Conservation (phyloP, 192 early-diverging fungal genomes). For the Backusella macrospora region DNA sequence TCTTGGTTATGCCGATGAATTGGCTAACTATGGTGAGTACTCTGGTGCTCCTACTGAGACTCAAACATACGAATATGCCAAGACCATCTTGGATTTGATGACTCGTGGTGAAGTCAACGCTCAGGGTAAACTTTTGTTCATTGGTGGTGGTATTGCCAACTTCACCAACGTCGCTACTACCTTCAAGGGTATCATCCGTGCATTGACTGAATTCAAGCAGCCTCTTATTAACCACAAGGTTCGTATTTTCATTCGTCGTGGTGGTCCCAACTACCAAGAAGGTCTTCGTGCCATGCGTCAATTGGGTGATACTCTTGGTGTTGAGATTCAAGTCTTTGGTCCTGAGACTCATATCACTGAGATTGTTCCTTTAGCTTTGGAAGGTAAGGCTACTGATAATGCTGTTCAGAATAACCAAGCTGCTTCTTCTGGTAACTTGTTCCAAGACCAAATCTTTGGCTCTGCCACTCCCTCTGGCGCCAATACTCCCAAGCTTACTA, state of each 20-base stretch:
- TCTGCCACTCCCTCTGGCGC: slow-evolving; percentile 24
- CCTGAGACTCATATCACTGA: slow-evolving; percentile 99
- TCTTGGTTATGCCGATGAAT: slow-evolving; percentile 88
- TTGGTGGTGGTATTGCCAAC: slow-evolving; percentile 99
- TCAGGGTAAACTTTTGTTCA: slow-evolving; percentile 96
- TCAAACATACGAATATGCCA: slow-evolving; percentile 99
- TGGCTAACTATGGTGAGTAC: slow-evolving; percentile 99
- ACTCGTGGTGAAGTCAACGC: slow-evolving; percentile 81
- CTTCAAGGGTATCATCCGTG: slow-evolving; percentile 98
- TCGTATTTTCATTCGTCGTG: slow-evolving; percentile 95
- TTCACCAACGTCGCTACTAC: slow-evolving; percentile 99
- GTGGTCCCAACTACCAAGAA: slow-evolving; percentile 99
- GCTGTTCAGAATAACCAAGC: slow-evolving; percentile 44
- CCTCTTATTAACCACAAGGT: slow-evolving; percentile 84
- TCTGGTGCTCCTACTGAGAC: slow-evolving; percentile 99
- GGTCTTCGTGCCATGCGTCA: slow-evolving; percentile 94
- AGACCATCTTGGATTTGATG: slow-evolving; percentile 98
- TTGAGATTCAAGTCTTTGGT: slow-evolving; percentile 94
- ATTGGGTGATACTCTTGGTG: slow-evolving; percentile 89
- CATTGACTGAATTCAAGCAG: slow-evolving; percentile 91
- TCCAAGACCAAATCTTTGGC: slow-evolving; percentile 63
- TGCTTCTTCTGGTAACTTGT: slow-evolving; percentile 57
- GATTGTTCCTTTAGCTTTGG: slow-evolving; percentile 93
- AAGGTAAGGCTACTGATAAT: slow-evolving; percentile 59
- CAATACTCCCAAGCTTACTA: slow-evolving; percentile 41